These are phyloP conservation scores for Sclerotinia spermophila DNA, from an alignment of 2,329 filamentous ascomycete species.

Conservation along the genomic window DNA sequence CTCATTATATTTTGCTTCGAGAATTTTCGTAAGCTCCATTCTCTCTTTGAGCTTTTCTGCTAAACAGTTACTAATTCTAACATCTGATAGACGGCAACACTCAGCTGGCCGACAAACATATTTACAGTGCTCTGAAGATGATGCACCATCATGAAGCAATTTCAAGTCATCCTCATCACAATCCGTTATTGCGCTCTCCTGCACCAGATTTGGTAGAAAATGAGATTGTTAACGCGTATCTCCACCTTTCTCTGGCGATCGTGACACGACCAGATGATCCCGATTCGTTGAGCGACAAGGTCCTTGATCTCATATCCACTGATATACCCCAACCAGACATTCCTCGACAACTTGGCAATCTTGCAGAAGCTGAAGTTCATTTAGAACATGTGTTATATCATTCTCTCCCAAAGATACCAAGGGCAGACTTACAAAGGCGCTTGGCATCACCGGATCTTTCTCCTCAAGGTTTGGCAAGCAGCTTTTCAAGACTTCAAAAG, in stretches of 20 bases:
- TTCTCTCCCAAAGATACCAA: conserved; percentile 13
- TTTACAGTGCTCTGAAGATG: conserved; percentile 23
- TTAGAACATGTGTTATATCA: conserved; percentile 17
- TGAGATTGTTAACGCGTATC: conserved; percentile 26
- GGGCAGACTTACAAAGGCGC: conserved; percentile 15
- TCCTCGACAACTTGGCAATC: conserved; percentile 4
- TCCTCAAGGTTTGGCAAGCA: conserved; percentile 18
- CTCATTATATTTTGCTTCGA: conserved; percentile 31
- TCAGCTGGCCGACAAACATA: conserved; percentile 22
- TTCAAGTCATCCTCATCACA: conserved; percentile 10
- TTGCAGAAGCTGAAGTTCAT: conserved; percentile 14
- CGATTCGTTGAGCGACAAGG: conserved; percentile 12
- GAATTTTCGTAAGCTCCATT: conserved; percentile 19
- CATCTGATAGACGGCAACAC: conserved; percentile 20
- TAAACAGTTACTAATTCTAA: background rate
- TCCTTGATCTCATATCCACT: conserved; percentile 22
- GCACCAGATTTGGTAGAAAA: conserved; percentile 24
- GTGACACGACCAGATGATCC: conserved; percentile 17
- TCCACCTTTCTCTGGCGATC: conserved; percentile 24
- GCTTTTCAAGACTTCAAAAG: conserved; percentile 16
- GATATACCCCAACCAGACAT: background rate
- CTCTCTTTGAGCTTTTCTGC: background rate
- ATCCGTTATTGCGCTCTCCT: conserved; percentile 2
- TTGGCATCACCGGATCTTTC: conserved; percentile 17
- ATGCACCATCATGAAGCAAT: conserved; percentile 21